phyloP scores from a whole-genome alignment of 345 rosid genomes.

The Iberis pinnata region DNA sequence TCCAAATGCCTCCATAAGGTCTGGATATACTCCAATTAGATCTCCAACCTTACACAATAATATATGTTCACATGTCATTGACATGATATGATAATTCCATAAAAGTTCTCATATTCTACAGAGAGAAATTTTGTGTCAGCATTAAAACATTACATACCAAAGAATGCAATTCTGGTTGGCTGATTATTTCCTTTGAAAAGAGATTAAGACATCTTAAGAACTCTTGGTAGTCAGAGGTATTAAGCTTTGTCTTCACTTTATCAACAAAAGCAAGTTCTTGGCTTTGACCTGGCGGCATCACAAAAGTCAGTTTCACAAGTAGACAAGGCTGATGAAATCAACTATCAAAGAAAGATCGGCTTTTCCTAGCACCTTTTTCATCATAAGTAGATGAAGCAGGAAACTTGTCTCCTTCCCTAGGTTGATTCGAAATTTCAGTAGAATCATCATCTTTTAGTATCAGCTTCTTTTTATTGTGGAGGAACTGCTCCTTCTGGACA shows the following conservation, averaged over 20 bases:
- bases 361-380: slow-evolving; percentile 60
- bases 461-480: slow-evolving; percentile 44
- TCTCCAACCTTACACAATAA: slow-evolving; percentile 51
- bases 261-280: slow-evolving; percentile 78
- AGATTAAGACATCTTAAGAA: slow-evolving; percentile 80
- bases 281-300: slow-evolving; percentile 50
- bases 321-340: neutral
- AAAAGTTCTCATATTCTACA: neutral
- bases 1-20: slow-evolving; percentile 74
- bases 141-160: slow-evolving; percentile 48
- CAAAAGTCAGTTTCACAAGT: slow-evolving; percentile 16
- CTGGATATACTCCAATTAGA: slow-evolving; percentile 76
- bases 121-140: neutral
- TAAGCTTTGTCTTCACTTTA: slow-evolving; percentile 73
- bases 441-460: slow-evolving; percentile 38
- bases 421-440: slow-evolving; percentile 49
- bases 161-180: slow-evolving; percentile 64
- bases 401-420: slow-evolving; percentile 50
- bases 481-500: slow-evolving; percentile 52
- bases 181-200: slow-evolving; percentile 71
- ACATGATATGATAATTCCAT: neutral
- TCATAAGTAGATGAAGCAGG: slow-evolving; percentile 51
- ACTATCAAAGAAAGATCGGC: slow-evolving; percentile 29
- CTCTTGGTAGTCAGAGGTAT: slow-evolving; percentile 63
- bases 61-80: slow-evolving; percentile 13